Conservation (phyloP, 352 stramenopile species). For the Globisporangium solare region DNA sequence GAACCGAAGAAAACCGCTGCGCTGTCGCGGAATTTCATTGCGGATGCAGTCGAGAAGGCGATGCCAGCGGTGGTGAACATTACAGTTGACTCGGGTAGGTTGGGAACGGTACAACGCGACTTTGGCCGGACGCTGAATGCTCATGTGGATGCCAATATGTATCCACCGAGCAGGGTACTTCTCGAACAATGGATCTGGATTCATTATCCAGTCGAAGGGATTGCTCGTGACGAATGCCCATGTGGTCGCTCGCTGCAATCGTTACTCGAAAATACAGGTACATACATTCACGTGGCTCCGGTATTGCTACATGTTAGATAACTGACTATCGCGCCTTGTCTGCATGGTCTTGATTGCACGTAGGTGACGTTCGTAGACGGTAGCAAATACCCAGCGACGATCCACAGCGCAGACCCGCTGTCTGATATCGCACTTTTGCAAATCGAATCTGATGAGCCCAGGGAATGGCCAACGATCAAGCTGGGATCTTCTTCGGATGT, state of each 20-base stretch:
- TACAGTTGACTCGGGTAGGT: constrained; percentile 53
- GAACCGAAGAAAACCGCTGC: constrained; percentile 11
- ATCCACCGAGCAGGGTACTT: constrained; percentile 35
- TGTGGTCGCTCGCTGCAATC: constrained; percentile 81
- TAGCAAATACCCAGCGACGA: constrained; percentile 61
- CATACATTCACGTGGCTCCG: constrained; percentile 14
- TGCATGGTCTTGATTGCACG: background rate
- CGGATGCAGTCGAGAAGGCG: constrained; percentile 85
- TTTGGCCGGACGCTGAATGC: background rate
- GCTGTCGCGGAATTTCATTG: constrained; percentile 82
- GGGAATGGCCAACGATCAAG: constrained; percentile 64
- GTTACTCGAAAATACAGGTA: constrained; percentile 80
- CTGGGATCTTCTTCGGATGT: constrained; percentile 72
- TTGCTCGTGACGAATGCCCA: constrained; percentile 93
- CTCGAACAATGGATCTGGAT: constrained; percentile 88
- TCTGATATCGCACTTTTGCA: constrained; percentile 91
- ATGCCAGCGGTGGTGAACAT: constrained; percentile 90
- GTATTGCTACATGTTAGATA: background rate
- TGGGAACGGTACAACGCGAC: background rate
- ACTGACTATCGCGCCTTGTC: background rate
- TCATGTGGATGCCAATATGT: background rate
- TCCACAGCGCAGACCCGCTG: constrained; percentile 84
- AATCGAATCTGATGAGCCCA: constrained; percentile 52
- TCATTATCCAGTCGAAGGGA: constrained; percentile 85
- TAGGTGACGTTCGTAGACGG: constrained; percentile 84